Percentiles rank a stretch among this genome's conserved stretches.
Conservation (phyloP, 2,329 filamentous ascomycete species). For the Alternaria solani region DNA sequence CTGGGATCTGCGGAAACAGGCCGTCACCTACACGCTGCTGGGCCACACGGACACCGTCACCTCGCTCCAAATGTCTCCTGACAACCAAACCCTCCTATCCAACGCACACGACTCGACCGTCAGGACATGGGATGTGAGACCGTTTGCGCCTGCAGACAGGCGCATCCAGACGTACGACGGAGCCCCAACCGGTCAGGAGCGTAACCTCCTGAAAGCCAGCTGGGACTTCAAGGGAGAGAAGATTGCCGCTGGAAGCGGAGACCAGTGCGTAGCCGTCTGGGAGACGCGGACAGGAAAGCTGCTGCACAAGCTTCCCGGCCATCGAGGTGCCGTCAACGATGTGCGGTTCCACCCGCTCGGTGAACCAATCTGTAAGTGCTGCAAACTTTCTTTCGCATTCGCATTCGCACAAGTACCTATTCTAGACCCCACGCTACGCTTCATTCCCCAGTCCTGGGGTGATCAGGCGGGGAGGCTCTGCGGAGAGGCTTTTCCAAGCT, state of each 20-base stretch:
- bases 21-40: constrained; percentile 83
- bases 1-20: constrained; percentile 94
- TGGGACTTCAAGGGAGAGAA: constrained; percentile 89
- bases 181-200: constrained; percentile 85
- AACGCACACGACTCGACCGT: constrained; percentile 95
- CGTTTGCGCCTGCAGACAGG: constrained; percentile 88
- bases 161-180: constrained; percentile 90
- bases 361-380: constrained; percentile 83
- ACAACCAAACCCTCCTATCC: constrained; percentile 87
- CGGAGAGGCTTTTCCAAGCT: neutral
- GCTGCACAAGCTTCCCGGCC: constrained; percentile 91
- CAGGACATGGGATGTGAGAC: constrained; percentile 93
- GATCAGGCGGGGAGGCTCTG: neutral
- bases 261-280: constrained; percentile 92
- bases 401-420: neutral
- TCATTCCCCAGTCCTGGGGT: neutral
- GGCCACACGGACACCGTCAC: constrained; percentile 94
- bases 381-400: neutral
- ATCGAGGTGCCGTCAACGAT: constrained; percentile 94
- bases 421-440: neutral
- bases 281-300: constrained; percentile 87
- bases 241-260: constrained; percentile 87
- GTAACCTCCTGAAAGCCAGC: constrained; percentile 87
- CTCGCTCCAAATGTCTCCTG: constrained; percentile 88
- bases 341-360: constrained; percentile 86